Conservation (phyloP, 768 basidiomycete genomes). For the Amyloporia xantha region DNA sequence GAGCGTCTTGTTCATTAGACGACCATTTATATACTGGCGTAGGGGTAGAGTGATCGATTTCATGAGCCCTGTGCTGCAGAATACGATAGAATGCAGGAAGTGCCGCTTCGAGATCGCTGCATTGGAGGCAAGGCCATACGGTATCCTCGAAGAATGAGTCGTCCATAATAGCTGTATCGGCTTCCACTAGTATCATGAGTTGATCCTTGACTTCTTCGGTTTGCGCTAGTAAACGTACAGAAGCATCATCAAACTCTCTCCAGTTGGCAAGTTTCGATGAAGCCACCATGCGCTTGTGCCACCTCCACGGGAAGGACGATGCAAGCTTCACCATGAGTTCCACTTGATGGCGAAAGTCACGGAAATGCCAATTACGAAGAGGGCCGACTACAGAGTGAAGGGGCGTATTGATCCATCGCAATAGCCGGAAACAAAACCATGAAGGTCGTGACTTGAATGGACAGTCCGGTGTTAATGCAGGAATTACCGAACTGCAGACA, state of each 20-base stretch:
- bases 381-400: too few relatives aligned
- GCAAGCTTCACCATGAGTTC: too few relatives aligned
- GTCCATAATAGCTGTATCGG: neutral
- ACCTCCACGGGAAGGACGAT: too few relatives aligned
- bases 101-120: neutral
- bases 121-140: neutral
- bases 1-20: neutral
- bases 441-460: neutral
- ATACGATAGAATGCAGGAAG: neutral
- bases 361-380: too few relatives aligned
- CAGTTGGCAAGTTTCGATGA: neutral
- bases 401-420: neutral
- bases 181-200: neutral
- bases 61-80: neutral
- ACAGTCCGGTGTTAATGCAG: neutral
- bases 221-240: neutral
- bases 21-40: neutral
- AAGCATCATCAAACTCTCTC: neutral
- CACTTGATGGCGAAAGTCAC: too few relatives aligned
- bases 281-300: too few relatives aligned
- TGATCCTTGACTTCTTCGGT: neutral
- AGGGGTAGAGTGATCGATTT: neutral
- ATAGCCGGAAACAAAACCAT: neutral
- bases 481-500: too few relatives aligned
- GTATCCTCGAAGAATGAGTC: neutral